Base-by-base conservation (phyloP, 768 basidiomycete genomes). In the Pulveroboletus sp. region DNA sequence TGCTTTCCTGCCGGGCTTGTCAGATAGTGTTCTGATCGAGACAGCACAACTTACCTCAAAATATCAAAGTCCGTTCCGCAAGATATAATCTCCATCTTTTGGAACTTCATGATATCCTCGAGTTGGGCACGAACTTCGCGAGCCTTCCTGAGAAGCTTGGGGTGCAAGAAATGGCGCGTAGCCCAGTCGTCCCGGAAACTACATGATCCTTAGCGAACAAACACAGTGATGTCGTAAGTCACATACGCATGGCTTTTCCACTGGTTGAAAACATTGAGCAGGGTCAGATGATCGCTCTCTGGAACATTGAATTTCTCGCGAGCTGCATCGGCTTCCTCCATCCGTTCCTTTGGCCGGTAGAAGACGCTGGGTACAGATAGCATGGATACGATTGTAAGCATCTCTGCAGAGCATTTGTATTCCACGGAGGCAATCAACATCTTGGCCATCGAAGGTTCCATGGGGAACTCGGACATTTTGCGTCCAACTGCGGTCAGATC, bases 361-460 rank as follows among this genome's bases (percentile, higher is more conserved):
- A 97, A 98, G 22, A 98, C 93, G 53, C 90, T 93, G 37, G 95
- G 96, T 4, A 99, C 96, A 8, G 93, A 95, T 29, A 99, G 76
- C 96, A 99, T 99, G 2, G 93, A 95, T 19, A 99, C 96, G 53
- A 99, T 96, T 4, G 96, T 97, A 58, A 99, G 74, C 90, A 98
- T 96, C 73, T 98, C 95, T 7, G 80, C 73, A 12, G 93, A 94
- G 68, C 95, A 98, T 59, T 80, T 82, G 68, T 93, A 92, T 30
- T 96, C 94, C 55, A 95, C 93, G 27, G 85, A 86, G 19, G 58
- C 59, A 62, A 98, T 97, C 49, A 99, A 76, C 93, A 99, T 98
- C 76, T 98, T 98, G 20, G 93, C 93, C 82, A 99, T 91, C 1
- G 91, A 93, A 2, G 95, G 95, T 64, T 97, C 95, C 94, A 99